phyloP scores from a whole-genome alignment of 169 alveolate genomes.

The Hepatocystis sp. region DNA sequence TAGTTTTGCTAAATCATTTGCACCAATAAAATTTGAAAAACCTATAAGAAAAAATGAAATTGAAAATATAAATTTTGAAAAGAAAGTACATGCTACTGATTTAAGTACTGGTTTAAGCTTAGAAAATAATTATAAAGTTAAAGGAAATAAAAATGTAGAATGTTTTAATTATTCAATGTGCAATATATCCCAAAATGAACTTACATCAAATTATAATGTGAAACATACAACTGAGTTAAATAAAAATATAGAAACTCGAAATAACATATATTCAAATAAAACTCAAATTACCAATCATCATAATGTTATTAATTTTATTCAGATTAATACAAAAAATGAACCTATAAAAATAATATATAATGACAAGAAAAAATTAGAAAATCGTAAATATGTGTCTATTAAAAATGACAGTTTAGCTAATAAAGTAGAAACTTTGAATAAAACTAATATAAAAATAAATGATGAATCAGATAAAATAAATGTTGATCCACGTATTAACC shows the following conservation, averaged over 20 bases:
- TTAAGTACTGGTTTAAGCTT: slow-evolving; percentile 8
- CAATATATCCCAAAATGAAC: slow-evolving; percentile 16
- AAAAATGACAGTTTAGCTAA: slow-evolving; percentile 20
- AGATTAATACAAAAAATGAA: slow-evolving; percentile 15
- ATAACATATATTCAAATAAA: slow-evolving; percentile 29
- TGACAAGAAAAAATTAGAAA: slow-evolving; percentile 8
- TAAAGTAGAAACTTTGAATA: slow-evolving; percentile 5
- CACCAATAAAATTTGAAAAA: slow-evolving; percentile 10
- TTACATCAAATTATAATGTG: not conserved
- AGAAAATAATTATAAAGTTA: slow-evolving; percentile 12
- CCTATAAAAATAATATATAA: slow-evolving; percentile 8
- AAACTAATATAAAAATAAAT: slow-evolving; percentile 12
- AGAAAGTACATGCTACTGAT: slow-evolving; percentile 13
- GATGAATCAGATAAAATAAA: slow-evolving; percentile 3
- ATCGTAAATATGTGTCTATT: not conserved
- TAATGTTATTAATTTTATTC: slow-evolving; percentile 14
- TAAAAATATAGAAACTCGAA: slow-evolving; percentile 4
- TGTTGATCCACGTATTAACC: slow-evolving; percentile 3
- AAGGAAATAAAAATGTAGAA: slow-evolving; percentile 4
- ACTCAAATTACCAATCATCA: slow-evolving; percentile 12
- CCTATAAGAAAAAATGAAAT: not conserved
- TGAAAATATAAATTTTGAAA: slow-evolving; percentile 29
- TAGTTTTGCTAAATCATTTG: slow-evolving; percentile 16
- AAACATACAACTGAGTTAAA: not conserved
- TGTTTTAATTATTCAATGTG: slow-evolving; percentile 14